A percentile compares a stretch with the other conserved stretches of the same genome.
phyloP scores from a whole-genome alignment of 345 rosid genomes.

The Brassica cretica region DNA sequence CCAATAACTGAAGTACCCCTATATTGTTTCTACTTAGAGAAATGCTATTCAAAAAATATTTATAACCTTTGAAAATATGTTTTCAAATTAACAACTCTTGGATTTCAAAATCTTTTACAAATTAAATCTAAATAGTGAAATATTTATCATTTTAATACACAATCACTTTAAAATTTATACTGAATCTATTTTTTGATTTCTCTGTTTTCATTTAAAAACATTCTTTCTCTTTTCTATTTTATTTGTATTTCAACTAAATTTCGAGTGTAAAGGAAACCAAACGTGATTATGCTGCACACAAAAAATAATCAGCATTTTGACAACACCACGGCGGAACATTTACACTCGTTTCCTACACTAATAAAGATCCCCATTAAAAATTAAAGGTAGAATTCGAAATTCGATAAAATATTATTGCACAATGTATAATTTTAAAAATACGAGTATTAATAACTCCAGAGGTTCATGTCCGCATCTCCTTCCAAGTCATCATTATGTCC shows the following conservation, averaged over 20 bases:
- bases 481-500: slow-evolving; percentile 34
- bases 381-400: background rate
- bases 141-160: no score
- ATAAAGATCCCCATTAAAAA: background rate
- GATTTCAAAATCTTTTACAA: background rate
- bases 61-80: background rate
- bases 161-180: background rate
- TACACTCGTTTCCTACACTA: background rate
- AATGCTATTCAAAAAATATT: background rate
- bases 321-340: background rate
- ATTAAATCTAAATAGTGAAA: no score
- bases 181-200: background rate
- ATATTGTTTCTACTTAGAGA: background rate
- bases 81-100: background rate
- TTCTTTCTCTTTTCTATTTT: background rate
- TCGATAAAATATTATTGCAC: background rate
- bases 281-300: slow-evolving; percentile 4
- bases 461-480: slow-evolving; percentile 39
- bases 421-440: background rate
- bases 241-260: background rate
- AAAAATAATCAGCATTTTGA: background rate
- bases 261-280: background rate
- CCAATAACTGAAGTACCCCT: background rate
- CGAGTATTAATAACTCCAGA: slow-evolving; percentile 55
- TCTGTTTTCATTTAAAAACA: background rate